A percentile compares a stretch with the other conserved stretches of the same genome.
phyloP scores from a whole-genome alignment of 2,329 filamentous ascomycete genomes.

The Mycosphaerella sp. region DNA sequence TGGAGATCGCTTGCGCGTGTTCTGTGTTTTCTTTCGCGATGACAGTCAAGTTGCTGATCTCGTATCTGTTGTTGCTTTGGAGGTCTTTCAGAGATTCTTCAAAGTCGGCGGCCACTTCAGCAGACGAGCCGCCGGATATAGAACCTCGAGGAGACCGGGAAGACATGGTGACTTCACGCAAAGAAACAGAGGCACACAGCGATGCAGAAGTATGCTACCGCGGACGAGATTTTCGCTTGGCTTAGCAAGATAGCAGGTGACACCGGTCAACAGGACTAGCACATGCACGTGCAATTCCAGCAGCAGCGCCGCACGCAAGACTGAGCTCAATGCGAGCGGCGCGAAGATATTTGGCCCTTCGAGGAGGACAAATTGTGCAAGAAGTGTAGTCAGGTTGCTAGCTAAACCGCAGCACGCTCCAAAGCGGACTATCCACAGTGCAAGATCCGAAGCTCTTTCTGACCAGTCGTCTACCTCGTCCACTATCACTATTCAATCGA shows the following conservation, averaged over 20 bases:
- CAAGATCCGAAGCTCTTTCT: conserved; percentile 29
- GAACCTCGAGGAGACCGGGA: conserved; percentile 36
- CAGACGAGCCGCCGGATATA: conserved; percentile 50
- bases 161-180: conserved; percentile 50
- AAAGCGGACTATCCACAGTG: background rate
- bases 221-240: conserved; percentile 5
- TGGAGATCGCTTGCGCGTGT: conserved; percentile 87
- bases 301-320: background rate
- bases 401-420: conserved; percentile 33
- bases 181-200: conserved; percentile 20
- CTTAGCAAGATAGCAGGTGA: background rate
- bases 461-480: conserved; percentile 14
- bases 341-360: conserved; percentile 13
- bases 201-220: conserved; percentile 23
- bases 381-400: conserved; percentile 40
- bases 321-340: conserved; percentile 1
- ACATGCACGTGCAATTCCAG: conserved; percentile 3
- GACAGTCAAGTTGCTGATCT: conserved; percentile 95
- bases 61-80: conserved; percentile 81
- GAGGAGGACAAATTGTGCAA: conserved; percentile 23
- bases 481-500: background rate
- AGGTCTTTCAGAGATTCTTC: conserved; percentile 88
- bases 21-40: conserved; percentile 98
- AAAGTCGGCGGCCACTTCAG: conserved; percentile 93
- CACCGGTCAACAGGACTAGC: conserved; percentile 2